Evolutionary conservation across 768 basidiomycete genomes (phyloP), one percentile per base, ranked within the genome.

Genomic region (Imleria badia): DNA sequence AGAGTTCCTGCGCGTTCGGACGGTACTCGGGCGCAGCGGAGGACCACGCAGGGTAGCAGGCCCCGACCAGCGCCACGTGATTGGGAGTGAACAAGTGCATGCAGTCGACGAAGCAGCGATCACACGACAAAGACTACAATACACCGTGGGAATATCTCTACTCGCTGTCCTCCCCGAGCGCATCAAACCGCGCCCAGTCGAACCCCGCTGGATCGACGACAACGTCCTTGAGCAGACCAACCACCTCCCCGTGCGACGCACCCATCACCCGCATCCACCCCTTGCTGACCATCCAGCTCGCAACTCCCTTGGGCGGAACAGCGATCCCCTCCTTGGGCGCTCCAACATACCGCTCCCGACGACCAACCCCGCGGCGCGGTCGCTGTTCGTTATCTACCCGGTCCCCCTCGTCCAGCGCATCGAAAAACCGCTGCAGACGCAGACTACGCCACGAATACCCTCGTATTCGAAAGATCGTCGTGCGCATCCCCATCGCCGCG

Each of bases 1-100:
- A 93, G 15, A 93, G 78, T 63, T 94, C 91, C 69, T 93, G 91
- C 0, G 87, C 78, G 61, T 92, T 93, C 13, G 91, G 91, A 13
- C 80, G 81, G 70, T 84, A 91, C 52, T 87, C 84, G 46, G 92
- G 87, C 34, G 83, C 89, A 20, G 90, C 79, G 17, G 87, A 83
- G 49, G 91, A 85, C 40, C 84, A 75, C 9, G 90, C 82, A 15
- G 94, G 94, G 68, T 95, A 96, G 70, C 92, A 95, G 34, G 91
- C 84, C 51, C 84, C 83, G 67, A 95, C 82, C 56, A 94, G 84
- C 62, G 85, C 82, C 64, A 92, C 82, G 76, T 94, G 91, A 75
- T 88, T 84, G 58, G 91, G 86, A 52, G 87, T 86, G 74, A 93
- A 91, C 64, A 85, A 70, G 69, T 85, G 83, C 56, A 55, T 53